Evolutionary conservation across 164 flowering plant genomes (phyloP), one percentile per base, ranked within the genome.

Genomic region (Kalanchoe fedtschenkoi): DNA sequence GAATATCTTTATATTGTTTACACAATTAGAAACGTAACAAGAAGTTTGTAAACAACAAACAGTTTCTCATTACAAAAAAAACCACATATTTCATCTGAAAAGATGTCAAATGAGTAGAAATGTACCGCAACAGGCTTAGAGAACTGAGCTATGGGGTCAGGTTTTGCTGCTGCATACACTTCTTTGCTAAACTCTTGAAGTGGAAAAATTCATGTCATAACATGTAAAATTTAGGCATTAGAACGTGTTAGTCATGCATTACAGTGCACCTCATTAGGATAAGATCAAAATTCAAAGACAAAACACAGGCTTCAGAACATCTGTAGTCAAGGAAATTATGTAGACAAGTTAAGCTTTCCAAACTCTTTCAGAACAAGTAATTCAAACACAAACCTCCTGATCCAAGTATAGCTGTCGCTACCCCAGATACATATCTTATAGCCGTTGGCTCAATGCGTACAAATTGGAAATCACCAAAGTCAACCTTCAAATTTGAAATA

Each of bases 401-500:
- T 68, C 96, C 91, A 66, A 83, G 70, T 57, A 85, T 74, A 62
- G 98, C 85, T 60, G 98, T 83, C n/a, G 96, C 98, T 68, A 85
- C 90, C 51, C 96, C 96, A 53, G 96, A 86, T 13, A 88, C 96
- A 77, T 77, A 92, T 30, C 84, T 77, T 58, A 89, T 89, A 71
- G 74, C 82, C 72, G 80, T 84, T 72, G 96, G 98, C 73, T 82
- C 81, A 68, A 92, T 89, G 22, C 86, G 91, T 75, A 89, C 32
- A 70, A 93, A 89, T 72, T 83, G 84, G 72, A 93, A 89, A 76
- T 89, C 97, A 59, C 95, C 97, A 80, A 88, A 89, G 70, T 89
- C 98, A 74, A 93, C 98, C 98, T 92, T 74, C 67, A 69, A 8
- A 60, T 42, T 19, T 28, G 37, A 69, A 66, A 62, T 37, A 13